These are phyloP conservation scores for Thelephora ganbajun DNA, from an alignment of 768 basidiomycete species.

Conservation along the genomic window DNA sequence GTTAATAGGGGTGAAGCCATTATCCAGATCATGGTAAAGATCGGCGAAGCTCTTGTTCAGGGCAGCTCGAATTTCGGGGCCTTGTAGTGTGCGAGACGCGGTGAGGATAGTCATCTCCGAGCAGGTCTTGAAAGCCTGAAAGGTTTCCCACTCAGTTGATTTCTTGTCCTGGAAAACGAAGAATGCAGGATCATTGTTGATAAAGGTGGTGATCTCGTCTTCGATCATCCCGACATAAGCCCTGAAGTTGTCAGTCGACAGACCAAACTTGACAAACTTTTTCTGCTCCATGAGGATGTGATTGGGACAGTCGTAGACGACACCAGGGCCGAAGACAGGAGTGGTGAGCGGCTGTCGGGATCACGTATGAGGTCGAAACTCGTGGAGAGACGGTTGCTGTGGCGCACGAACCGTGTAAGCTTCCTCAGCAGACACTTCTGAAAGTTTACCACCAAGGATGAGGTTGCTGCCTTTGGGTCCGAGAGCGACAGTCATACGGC, in stretches of 20 bases:
- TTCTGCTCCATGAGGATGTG: constrained; percentile 98
- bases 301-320: constrained; percentile 96
- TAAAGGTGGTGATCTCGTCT: constrained; percentile 40
- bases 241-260: constrained; percentile 83
- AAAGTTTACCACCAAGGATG: constrained; percentile 85
- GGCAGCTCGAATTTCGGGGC: constrained; percentile 67
- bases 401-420: constrained; percentile 68
- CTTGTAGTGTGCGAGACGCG: constrained; percentile 87
- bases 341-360: constrained; percentile 66
- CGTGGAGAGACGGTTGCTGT: background rate
- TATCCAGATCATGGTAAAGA: constrained; percentile 80
- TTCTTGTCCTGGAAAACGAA: constrained; percentile 44
- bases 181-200: constrained; percentile 54
- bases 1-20: constrained; percentile 92
- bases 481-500: constrained; percentile 81
- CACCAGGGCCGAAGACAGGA: constrained; percentile 93
- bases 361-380: constrained; percentile 3
- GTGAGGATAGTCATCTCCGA: constrained; percentile 91
- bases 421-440: constrained; percentile 88
- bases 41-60: constrained; percentile 80
- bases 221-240: constrained; percentile 50
- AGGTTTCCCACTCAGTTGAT: constrained; percentile 64
- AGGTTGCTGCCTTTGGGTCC: constrained; percentile 91
- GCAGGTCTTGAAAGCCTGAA: constrained; percentile 60
- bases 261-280: constrained; percentile 92